Base-by-base conservation (phyloP, 331 rosid species). In the Quercus phellos region DNA sequence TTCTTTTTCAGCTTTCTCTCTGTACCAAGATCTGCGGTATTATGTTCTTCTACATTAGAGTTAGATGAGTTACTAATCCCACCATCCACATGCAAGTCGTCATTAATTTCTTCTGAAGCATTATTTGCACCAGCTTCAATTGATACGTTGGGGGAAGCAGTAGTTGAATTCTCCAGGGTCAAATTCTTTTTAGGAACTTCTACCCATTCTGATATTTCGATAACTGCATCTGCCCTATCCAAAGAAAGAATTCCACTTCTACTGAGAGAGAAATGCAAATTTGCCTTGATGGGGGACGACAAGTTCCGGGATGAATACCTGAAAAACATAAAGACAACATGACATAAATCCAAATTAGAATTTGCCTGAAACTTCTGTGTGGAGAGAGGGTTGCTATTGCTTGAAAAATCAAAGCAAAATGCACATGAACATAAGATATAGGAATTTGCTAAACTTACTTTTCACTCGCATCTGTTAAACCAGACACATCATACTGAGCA, bases 151-250 rank as follows among this genome's bases (percentile, higher is more conserved):
- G 87, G 82, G 5, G 93, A 82, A 82, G 85, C 75, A 80, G 46
- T 38, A 55, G 95, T 91, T 76, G 98, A 87, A 84, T 94, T 92
- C 78, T 91, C 99, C 58, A 87, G 18, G 42, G 93, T 87, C 76
- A 88, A 75, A 82, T 88, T 92, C 83, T 85, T 91, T 76, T 60
- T 88, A 59, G 93, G 97, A 83, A 94, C 90, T 81, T 94, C 99
- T 68, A 94, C 94, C 99, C 97, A 94, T 86, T 94, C 99, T 19
- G 94, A 74, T 75, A 90, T 89, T 88, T 94, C 99, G 72, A 94
- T 76, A 72, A 92, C 88, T 74, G 99, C 98, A 79, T 92, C 99
- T 70, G 98, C 97, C 80, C 98, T 89, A 74, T 94, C 99, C 82
- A 94, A 85, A 80, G 95, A 91, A 78, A 94, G 82, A 80, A 92